These are phyloP conservation scores for Zygoascus meyerae DNA, from an alignment of 1,139 yeast species.

Conservation along the genomic window DNA sequence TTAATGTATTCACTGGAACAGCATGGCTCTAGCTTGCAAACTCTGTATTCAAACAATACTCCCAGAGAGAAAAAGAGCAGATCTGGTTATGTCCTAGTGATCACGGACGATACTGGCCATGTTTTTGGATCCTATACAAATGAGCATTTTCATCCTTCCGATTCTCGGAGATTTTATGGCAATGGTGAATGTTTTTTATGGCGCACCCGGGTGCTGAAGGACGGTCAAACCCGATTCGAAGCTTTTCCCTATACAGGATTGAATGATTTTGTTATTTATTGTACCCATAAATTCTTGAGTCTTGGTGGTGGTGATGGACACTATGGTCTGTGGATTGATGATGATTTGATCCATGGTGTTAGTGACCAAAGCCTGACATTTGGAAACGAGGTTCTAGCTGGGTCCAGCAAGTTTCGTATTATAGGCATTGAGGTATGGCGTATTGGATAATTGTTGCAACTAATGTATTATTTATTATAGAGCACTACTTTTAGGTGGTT, in stretches of 20 bases:
- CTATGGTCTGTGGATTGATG: conserved; percentile 87
- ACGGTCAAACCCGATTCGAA: conserved; percentile 44
- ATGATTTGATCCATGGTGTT: conserved; percentile 66
- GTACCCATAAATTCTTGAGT: conserved; percentile 71
- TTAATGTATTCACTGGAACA: conserved; percentile 79
- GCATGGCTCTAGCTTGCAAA: conserved; percentile 81
- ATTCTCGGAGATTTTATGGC: conserved; percentile 67
- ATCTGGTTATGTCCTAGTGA: conserved; percentile 65
- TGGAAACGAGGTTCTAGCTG: conserved; percentile 74
- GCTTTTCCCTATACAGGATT: conserved; percentile 87
- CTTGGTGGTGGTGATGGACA: conserved; percentile 93
- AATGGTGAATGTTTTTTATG: conserved; percentile 94
- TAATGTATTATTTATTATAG: too few species aligned
- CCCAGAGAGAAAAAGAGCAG: conserved; percentile 36
- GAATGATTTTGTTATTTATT: conserved; percentile 79
- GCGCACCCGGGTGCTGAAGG: conserved; percentile 40
- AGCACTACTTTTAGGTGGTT: too few species aligned
- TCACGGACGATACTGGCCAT: conserved; percentile 56
- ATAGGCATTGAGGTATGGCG: conserved; percentile 85
- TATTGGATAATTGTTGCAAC: conserved; percentile 29
- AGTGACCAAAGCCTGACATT: conserved; percentile 76
- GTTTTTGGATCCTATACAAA: conserved; percentile 82
- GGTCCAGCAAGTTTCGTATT: conserved; percentile 61
- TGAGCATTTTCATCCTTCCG: conserved; percentile 64
- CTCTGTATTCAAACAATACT: conserved; percentile 49